Evolutionary conservation across 352 stramenopile genomes (phyloP).

Genomic region (Pythium brachiatum): DNA sequence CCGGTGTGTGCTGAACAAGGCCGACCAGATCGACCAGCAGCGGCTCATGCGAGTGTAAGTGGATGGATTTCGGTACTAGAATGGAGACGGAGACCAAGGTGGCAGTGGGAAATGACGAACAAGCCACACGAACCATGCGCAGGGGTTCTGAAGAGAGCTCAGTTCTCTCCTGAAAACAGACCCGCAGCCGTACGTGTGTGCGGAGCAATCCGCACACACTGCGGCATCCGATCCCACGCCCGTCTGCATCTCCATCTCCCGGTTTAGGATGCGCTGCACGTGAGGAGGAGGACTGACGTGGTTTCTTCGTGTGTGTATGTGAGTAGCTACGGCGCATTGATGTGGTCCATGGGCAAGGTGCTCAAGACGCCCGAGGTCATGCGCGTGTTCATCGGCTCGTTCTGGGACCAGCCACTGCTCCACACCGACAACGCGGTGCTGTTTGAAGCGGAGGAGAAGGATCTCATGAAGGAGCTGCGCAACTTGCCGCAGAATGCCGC

Average conservation of each 20-base stretch:
- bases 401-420: conserved; percentile 92
- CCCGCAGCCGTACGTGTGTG: not conserved
- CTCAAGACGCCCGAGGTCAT: conserved; percentile 98
- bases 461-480: conserved; percentile 96
- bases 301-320: conserved; percentile 1
- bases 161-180: conserved; percentile 24
- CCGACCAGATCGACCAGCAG: conserved; percentile 97
- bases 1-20: conserved; percentile 98
- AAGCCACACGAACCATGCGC: conserved; percentile 30
- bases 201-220: not conserved
- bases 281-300: not conserved
- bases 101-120: conserved; percentile 22
- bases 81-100: not conserved
- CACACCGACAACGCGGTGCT: conserved; percentile 91
- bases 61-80: conserved; percentile 10
- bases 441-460: conserved; percentile 96
- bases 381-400: conserved; percentile 97
- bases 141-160: conserved; percentile 39
- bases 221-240: conserved; percentile 20
- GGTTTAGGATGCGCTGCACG: no score
- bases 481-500: conserved; percentile 95
- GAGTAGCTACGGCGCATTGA: conserved; percentile 94
- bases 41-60: conserved; percentile 94
- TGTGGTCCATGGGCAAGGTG: conserved; percentile 98
- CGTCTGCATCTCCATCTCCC: not conserved